phyloP scores from a whole-genome alignment of 1,139 yeast species.

The Geotrichum fermentans region DNA sequence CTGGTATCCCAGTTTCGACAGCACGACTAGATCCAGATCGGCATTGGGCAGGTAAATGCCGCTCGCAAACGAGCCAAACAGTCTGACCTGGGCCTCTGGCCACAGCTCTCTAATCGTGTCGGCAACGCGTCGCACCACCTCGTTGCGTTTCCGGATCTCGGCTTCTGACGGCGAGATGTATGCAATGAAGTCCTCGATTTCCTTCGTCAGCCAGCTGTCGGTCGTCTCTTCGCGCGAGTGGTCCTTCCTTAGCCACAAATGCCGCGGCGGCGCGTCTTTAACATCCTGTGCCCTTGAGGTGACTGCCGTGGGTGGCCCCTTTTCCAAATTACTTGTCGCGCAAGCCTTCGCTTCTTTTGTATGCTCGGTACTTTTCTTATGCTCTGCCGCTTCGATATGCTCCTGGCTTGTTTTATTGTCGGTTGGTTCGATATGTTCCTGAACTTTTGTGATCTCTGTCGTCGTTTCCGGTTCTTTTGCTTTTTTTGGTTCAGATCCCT shows the following conservation, averaged over 20 bases:
- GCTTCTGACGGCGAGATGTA: constrained; percentile 80
- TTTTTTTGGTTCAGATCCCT: too few species aligned
- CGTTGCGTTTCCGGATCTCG: constrained; percentile 68
- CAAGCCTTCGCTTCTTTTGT: too few species aligned
- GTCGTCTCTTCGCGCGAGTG: constrained; percentile 66
- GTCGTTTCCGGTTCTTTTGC: too few species aligned
- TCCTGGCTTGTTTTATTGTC: too few species aligned
- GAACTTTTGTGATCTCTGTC: too few species aligned
- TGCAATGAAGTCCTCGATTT: constrained; percentile 77
- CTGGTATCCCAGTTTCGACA: constrained; percentile 53
- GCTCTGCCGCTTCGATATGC: too few species aligned
- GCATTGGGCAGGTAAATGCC: constrained; percentile 92
- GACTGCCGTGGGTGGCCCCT: too few species aligned
- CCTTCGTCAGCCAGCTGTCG: constrained; percentile 84
- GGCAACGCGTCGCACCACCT: constrained; percentile 58
- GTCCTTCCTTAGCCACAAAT: constrained; percentile 46
- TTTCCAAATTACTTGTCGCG: too few species aligned
- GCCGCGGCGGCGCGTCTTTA: too few species aligned
- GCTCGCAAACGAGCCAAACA: constrained; percentile 94
- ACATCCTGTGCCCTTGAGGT: too few species aligned
- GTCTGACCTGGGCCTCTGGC: constrained; percentile 78
- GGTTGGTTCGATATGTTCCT: too few species aligned
- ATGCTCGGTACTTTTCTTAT: too few species aligned
- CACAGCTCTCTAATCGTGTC: constrained; percentile 56
- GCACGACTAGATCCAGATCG: constrained; percentile 90